Percentiles rank a stretch among this genome's conserved stretches.
These are phyloP conservation scores for Brassica carinata DNA, from an alignment of 345 rosid genomes.

Conservation along the genomic window DNA sequence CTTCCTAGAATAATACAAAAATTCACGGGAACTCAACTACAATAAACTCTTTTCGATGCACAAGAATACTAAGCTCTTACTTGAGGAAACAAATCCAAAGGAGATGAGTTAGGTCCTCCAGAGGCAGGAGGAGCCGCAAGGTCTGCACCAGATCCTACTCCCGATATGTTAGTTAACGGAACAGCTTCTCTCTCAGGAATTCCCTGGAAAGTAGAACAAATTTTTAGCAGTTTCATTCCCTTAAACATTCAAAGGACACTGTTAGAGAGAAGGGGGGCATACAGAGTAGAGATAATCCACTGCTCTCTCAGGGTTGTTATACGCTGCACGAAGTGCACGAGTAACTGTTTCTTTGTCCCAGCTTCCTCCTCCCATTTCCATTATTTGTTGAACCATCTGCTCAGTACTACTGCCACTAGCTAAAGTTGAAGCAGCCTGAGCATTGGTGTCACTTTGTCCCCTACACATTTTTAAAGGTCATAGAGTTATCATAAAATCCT, in stretches of 20 bases:
- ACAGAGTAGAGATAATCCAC: slow-evolving; percentile 95
- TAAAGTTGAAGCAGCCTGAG: slow-evolving; percentile 87
- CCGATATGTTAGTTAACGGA: slow-evolving; percentile 53
- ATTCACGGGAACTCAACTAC: slow-evolving; percentile 14
- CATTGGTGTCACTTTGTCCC: slow-evolving; percentile 58
- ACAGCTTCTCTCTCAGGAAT: slow-evolving; percentile 76
- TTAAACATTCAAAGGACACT: neutral
- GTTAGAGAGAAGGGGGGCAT: slow-evolving; percentile 29
- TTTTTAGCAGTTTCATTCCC: slow-evolving; percentile 21
- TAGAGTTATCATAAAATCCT: neutral
- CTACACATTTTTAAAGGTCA: slow-evolving; percentile 47
- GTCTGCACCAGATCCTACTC: slow-evolving; percentile 56
- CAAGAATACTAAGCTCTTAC: slow-evolving; percentile 37
- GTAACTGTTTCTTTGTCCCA: slow-evolving; percentile 97
- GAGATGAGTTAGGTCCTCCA: slow-evolving; percentile 83
- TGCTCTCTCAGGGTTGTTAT: slow-evolving; percentile 99
- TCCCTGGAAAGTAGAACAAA: slow-evolving; percentile 56
- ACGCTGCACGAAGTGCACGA: slow-evolving; percentile 97
- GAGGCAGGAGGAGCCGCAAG: slow-evolving; percentile 44
- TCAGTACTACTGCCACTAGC: slow-evolving; percentile 77
- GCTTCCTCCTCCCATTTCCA: slow-evolving; percentile 96
- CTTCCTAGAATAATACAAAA: slow-evolving; percentile 49
- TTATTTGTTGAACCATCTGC: slow-evolving; percentile 76
- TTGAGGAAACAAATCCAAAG: slow-evolving; percentile 91
- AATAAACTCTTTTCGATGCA: neutral